Conservation (phyloP, 2,329 filamentous ascomycete species). For the Hypoxylon sp. region DNA sequence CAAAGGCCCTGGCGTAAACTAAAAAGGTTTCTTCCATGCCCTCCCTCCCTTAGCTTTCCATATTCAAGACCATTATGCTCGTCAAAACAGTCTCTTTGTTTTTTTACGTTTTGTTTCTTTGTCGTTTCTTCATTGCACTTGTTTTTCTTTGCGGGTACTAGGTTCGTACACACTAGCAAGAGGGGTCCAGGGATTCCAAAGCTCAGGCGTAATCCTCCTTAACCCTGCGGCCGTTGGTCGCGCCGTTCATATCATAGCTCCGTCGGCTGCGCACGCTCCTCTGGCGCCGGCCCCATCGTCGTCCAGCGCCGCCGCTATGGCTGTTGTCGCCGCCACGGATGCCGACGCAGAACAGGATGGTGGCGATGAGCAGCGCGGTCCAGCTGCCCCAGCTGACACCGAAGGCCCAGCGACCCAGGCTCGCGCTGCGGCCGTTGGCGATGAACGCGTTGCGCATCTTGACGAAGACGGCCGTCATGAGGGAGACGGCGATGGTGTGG, state of each 20-base stretch:
- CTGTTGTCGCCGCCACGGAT: constrained; percentile 61
- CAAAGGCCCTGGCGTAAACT: not conserved
- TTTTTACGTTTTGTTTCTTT: not conserved
- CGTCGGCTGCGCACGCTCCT: constrained; percentile 65
- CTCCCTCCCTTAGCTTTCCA: not conserved
- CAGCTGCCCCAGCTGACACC: constrained; percentile 82
- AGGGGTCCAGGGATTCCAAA: not conserved
- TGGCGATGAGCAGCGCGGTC: constrained; percentile 73
- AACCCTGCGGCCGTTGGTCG: constrained; percentile 61
- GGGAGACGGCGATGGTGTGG: constrained; percentile 71
- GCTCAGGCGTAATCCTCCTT: constrained; percentile 76
- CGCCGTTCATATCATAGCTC: constrained; percentile 65
- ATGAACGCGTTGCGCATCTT: constrained; percentile 75
- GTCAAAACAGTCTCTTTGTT: not conserved
- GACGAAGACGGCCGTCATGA: constrained; percentile 81
- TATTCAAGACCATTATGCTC: not conserved
- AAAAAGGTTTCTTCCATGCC: not conserved
- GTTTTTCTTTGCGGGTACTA: not conserved
- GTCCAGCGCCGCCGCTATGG: constrained; percentile 55
- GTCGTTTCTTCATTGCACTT: not conserved
- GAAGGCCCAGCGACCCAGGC: constrained; percentile 75
- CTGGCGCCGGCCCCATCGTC: constrained; percentile 63
- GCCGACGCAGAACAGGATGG: constrained; percentile 74
- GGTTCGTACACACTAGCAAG: not conserved
- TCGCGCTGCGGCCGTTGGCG: constrained; percentile 65